Conservation (phyloP, 176 grass and related monocot species). For the Oryza glaberrima region DNA sequence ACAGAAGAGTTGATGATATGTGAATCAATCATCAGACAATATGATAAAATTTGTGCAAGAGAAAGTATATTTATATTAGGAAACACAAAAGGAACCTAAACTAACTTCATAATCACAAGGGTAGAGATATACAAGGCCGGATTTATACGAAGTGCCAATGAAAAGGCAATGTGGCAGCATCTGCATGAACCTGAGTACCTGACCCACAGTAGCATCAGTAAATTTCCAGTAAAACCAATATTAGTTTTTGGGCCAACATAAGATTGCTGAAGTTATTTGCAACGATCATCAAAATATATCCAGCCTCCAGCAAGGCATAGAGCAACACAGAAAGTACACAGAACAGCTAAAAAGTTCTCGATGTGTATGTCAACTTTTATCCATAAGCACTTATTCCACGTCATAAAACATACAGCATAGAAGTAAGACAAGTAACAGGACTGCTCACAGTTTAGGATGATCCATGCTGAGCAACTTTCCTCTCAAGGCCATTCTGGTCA, state of each 20-base stretch:
- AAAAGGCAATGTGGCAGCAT: constrained; percentile 24
- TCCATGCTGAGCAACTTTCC: constrained; percentile 54
- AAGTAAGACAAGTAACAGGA: constrained; percentile 10
- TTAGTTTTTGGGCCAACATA: constrained; percentile 11
- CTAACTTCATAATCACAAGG: background rate
- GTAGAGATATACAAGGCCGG: background rate
- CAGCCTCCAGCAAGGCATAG: background rate
- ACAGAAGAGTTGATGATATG: background rate
- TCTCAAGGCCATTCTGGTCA: constrained; percentile 63
- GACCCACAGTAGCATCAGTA: background rate
- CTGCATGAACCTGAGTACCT: background rate
- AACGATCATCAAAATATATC: constrained; percentile 17
- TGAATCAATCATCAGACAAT: background rate
- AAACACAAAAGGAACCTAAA: background rate
- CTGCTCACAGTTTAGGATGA: constrained; percentile 18
- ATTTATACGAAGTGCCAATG: background rate
- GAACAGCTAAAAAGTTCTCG: background rate
- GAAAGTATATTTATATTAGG: background rate
- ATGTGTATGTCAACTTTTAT: constrained; percentile 15
- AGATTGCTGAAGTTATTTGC: background rate
- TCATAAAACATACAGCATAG: constrained; percentile 20
- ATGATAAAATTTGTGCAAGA: background rate
- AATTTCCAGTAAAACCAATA: constrained; percentile 16
- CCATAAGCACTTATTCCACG: constrained; percentile 14
- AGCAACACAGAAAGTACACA: background rate